Evolutionary conservation across 352 stramenopile genomes (phyloP).

Genomic region (Phytophthora pseudosyringae): DNA sequence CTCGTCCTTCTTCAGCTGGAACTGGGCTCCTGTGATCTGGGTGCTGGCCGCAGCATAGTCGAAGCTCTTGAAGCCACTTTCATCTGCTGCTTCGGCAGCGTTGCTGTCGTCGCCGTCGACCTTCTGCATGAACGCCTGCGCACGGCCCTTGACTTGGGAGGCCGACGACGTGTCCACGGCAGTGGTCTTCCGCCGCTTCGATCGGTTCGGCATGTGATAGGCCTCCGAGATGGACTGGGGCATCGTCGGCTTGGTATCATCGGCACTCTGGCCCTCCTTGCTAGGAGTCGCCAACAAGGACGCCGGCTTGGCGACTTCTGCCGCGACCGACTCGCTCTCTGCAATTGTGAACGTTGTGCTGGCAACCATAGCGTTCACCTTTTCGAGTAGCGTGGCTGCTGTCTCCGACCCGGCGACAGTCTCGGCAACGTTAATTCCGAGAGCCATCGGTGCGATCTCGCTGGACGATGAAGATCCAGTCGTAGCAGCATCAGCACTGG

Average conservation of each 20-base stretch:
- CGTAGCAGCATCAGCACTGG: conserved; percentile 9
- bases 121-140: conserved; percentile 61
- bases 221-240: conserved; percentile 81
- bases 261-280: conserved; percentile 11
- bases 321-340: conserved; percentile 44
- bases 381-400: conserved; percentile 40
- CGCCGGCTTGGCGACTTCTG: neutral
- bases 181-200: conserved; percentile 67
- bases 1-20: conserved; percentile 55
- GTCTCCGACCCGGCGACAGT: conserved; percentile 14
- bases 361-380: conserved; percentile 68
- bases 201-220: conserved; percentile 73
- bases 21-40: conserved; percentile 49
- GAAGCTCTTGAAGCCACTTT: conserved; percentile 46
- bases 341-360: conserved; percentile 62
- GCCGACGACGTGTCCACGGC: conserved; percentile 37
- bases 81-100: conserved; percentile 8
- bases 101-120: conserved; percentile 25
- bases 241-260: conserved; percentile 30
- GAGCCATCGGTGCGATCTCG: conserved; percentile 24
- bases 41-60: conserved; percentile 62
- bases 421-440: conserved; percentile 17
- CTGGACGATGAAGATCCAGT: conserved; percentile 18
- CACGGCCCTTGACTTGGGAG: conserved; percentile 45
- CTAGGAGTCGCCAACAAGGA: conserved; percentile 8